Base-by-base conservation (phyloP, 768 basidiomycete genomes). In the Chalciporus sphaerocephalus region DNA sequence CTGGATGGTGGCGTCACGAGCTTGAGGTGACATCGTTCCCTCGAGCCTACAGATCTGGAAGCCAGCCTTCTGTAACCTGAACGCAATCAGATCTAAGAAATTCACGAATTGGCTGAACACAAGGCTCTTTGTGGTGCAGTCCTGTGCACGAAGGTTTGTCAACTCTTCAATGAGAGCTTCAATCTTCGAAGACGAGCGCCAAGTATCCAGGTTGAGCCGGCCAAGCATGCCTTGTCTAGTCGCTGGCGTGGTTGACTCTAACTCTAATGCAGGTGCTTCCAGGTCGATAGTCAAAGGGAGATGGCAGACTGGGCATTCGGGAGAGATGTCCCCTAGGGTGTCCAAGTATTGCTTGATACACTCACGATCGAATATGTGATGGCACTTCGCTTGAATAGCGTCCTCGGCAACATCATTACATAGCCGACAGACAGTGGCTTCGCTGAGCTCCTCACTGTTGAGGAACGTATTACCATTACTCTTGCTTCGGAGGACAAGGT, bases 371-470 rank as follows among this genome's bases (percentile, higher is more conserved):
- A 96, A 99, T 51, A 96, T 85, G 60, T 99, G 96, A 32, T 79
- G 81, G 61, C 96, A 99, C 55, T 83, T 88, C 20, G 92, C 85
- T 60, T 91, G 83, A 51, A 99, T 97, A 3, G 96, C 92, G 58
- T 99, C 96, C 67, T 99, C 96, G 0, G 92, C 95, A 32, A 96
- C 75, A 55, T 99, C 96, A 56, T 92, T 91, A 67, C 96, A 99
- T n/a, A 99, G 69, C 44, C 96, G 78, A 60, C 96, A 99, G 7
- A 97, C 79, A 0, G 89, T 86, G 2, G 84, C 85, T 62, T 95
- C 91, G 10, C 74, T 78, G 5, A 73, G 60, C 23, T 85, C 78
- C 16, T 81, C 78, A 22, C 64, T 62, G 6, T 73, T 62, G n/a
- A 67, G 48, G 57, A 90, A 89, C 37, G 74, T 71, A 10, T 71